Evolutionary conservation across 805 yeast genomes (phyloP).

Genomic region (Wickerhamomyces xylosicus): DNA sequence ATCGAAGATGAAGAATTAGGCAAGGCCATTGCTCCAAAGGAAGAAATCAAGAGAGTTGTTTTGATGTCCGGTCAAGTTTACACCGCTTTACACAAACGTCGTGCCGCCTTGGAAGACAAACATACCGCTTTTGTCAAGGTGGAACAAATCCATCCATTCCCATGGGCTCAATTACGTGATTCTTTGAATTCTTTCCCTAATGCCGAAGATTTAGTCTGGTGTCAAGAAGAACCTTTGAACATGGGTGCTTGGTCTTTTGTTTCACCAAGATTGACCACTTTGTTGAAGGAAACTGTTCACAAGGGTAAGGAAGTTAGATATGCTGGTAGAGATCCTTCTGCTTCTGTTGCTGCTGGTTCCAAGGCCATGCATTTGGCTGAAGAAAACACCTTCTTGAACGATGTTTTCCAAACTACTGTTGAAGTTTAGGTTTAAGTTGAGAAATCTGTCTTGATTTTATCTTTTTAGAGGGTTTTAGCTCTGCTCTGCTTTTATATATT

Average conservation of each 20-base stretch:
- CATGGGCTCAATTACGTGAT: conserved; percentile 88
- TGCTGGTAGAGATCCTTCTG: conserved; percentile 97
- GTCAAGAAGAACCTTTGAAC: conserved; percentile 98
- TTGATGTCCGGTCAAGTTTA: conserved; percentile 89
- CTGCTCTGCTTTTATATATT: no score
- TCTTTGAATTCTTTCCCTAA: conserved; percentile 71
- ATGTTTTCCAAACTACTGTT: conserved; percentile 39
- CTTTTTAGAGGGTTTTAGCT: background rate
- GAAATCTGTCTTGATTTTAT: background rate
- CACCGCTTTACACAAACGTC: conserved; percentile 84
- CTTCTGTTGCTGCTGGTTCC: conserved; percentile 96
- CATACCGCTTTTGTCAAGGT: conserved; percentile 81
- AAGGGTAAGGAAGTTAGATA: conserved; percentile 55
- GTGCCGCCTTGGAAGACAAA: conserved; percentile 66
- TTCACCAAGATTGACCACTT: conserved; percentile 74
- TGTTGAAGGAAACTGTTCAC: conserved; percentile 66
- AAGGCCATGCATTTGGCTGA: conserved; percentile 81
- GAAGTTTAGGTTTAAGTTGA: background rate
- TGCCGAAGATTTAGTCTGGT: conserved; percentile 84
- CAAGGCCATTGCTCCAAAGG: conserved; percentile 62
- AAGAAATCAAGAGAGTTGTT: conserved; percentile 80
- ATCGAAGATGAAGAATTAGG: conserved; percentile 88
- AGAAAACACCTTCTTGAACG: conserved; percentile 78
- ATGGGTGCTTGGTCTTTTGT: conserved; percentile 84
- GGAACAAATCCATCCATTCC: conserved; percentile 99